Evolutionary conservation across 495 filamentous ascomycete species (phyloP), one percentile per base, ranked within the genome.

Genomic region (Cercophora scortea): DNA sequence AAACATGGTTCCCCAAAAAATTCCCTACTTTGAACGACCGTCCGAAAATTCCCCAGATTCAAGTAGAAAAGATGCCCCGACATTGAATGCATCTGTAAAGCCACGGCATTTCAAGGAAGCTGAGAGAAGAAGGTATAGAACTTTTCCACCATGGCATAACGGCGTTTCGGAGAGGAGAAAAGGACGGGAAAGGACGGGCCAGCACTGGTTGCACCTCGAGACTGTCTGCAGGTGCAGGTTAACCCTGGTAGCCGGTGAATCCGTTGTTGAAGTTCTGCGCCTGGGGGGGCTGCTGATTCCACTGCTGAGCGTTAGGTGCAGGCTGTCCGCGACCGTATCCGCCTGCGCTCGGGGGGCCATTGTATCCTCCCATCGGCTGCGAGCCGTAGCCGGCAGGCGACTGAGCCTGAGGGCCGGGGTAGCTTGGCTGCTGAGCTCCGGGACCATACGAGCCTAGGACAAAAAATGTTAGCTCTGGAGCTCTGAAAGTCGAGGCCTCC

Each of bases 321-420:
- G 81, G 84, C 57, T 90, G 87, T 58, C 86, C 87, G 70, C 89
- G 89, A 42, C 87, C 88, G 59, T 90, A 94, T 46, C 87, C 87
- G 56, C 85, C 87, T 55, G 86, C 84, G 60, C 84, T 87, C 41
- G 78, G 84, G n/a, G 84, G 85, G 42, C 78, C 76, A 18, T 70
- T 74, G 57, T 38, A 11, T 38, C 78, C 80, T 32, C 66, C 71
- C 75, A 81, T 79, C 45, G 73, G 76, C 56, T 88, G 81, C 59
- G 76, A 81, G 76, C 71, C 84, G 74, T 77, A 79, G 41, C 71
- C 77, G 50, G 78, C 79, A 51, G 79, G 79, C 45, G 76, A 82
- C 64, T 80, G 78, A 16, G 78, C 75, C 56, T 79, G 78, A 50
- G 77, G 73, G 34, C 70, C 73, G 19, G 62, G 65, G 49, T 74